Base-by-base conservation (phyloP, 1,139 yeast species). In the Geotrichum restrictum region DNA sequence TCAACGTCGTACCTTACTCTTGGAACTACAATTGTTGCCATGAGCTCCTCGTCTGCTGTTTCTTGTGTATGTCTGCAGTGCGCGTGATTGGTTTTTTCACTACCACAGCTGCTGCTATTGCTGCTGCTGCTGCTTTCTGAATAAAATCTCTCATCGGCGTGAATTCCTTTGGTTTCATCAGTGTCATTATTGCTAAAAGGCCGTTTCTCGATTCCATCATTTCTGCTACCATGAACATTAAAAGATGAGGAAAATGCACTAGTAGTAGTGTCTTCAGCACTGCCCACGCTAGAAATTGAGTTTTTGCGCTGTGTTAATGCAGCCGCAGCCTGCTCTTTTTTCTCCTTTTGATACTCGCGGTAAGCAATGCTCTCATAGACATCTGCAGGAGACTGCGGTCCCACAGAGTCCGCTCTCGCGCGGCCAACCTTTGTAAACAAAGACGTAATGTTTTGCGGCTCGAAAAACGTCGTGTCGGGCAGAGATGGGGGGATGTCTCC, bases 1-100 rank as follows among this genome's bases (percentile, higher is more conserved):
- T 84, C 91, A 31, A 84, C 83, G 57, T 85, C 93, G 62, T 81
- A 83, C 51, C 88, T 72, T 8, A 80, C 66, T 27, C 75, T 32
- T 2, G 47, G 47, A 7, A 32, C 31, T 2, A 43, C 29, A 19
- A 43, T 33, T 19, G 39, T 32, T 4, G 47, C 32, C 39, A 33
- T 43, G 38, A 24, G 22, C 13, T 40, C 37, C 24, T 29, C 18
- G 29, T 42, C 37, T 29, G 21, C 37, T 21, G 40, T 19, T 32
- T 33, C 21, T 19, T 38, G 27, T 40, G 31, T 22, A 11, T 22
- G 18, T 8, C 3, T 40, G 10, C 27, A 31, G 22, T 39, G 27
- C 10, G 29, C 8, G 29, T 24, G 29, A 24, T 24, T 8, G n/a
- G n/a, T n/a, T n/a, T n/a, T n/a, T n/a, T n/a, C n/a, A n/a, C n/a